Base-by-base conservation (phyloP, 495 filamentous ascomycete genomes). In the Zalerion maritima region DNA sequence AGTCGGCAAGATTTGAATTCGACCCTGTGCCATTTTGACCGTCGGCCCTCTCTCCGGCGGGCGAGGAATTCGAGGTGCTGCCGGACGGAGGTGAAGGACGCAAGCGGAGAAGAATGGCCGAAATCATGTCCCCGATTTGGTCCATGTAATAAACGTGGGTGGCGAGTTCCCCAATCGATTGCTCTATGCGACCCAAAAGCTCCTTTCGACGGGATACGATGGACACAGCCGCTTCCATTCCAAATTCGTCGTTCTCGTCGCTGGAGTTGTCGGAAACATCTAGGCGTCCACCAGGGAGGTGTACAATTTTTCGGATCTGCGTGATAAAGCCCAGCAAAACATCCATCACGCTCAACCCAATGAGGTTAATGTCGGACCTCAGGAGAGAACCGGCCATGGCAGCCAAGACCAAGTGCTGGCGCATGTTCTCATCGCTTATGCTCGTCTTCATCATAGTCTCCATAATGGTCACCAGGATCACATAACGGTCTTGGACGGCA, bases 61-160 rank as follows among this genome's bases (percentile, higher is more conserved):
- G 54, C 17, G 43, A 27, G 32, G 50, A 49, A 37, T 57, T 42
- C 43, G 65, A 18, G 34, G 44, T 43, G 42, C 53, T 41, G 49
- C 46, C 36, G 3, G 63, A 56, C 16, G 46, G 39, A 1, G 27
- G 34, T 5, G 60, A 57, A 4, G 83, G 78, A 41, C 77, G 86
- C 20, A 93, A 66, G 20, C 80, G 73, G 15, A 64, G 54, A 16
- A 94, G 56, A 23, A 94, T 75, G 0, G 80, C 69, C 2, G 72
- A 64, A 26, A 92, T 73, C 80, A 93, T 93, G 46, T 94, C 86
- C 2, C 77, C 71, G 26, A 94, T 79, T 45, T 94, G 85, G 36
- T 94, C 85, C 1, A 79, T 77, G 49, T 94, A 94, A 51, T 94
- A 94, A 9, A 87, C 73, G 47, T 94, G 86, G 1, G 81, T 92